phyloP scores from a whole-genome alignment of 148 eudicot species.

The Vaccinium macrocarpon region DNA sequence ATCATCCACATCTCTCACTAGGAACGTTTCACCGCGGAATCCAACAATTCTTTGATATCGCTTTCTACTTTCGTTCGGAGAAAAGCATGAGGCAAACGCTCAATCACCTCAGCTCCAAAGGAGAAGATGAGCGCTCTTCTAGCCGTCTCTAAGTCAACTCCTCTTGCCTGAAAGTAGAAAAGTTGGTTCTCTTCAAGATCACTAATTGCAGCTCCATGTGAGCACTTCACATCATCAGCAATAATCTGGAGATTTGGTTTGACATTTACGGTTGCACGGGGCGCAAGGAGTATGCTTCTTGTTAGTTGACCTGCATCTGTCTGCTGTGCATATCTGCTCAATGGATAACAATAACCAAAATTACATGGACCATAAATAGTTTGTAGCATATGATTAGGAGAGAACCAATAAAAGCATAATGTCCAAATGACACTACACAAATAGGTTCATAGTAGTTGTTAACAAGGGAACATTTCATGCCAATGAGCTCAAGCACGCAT shows the following conservation, averaged over 20 bases:
- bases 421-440: not conserved
- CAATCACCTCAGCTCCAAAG: slow-evolving; percentile 78
- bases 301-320: slow-evolving; percentile 97
- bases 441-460: not conserved
- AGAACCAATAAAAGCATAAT: not conserved
- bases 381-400: not conserved
- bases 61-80: slow-evolving; percentile 57
- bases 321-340: slow-evolving; percentile 74
- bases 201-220: slow-evolving; percentile 92
- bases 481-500: not conserved
- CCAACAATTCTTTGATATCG: slow-evolving; percentile 46
- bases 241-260: slow-evolving; percentile 88
- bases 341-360: not conserved
- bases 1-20: not conserved
- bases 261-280: slow-evolving; percentile 82
- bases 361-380: not conserved
- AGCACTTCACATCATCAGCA: slow-evolving; percentile 93
- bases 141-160: slow-evolving; percentile 68
- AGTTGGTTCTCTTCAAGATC: slow-evolving; percentile 85
- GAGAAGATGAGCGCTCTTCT: slow-evolving; percentile 83
- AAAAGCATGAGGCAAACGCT: slow-evolving; percentile 47
- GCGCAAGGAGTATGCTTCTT: slow-evolving; percentile 82
- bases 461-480: not conserved
- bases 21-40: slow-evolving; percentile 23
- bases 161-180: slow-evolving; percentile 85